phyloP scores from a whole-genome alignment of 805 yeast species.

The Pichia phayaonensis region DNA sequence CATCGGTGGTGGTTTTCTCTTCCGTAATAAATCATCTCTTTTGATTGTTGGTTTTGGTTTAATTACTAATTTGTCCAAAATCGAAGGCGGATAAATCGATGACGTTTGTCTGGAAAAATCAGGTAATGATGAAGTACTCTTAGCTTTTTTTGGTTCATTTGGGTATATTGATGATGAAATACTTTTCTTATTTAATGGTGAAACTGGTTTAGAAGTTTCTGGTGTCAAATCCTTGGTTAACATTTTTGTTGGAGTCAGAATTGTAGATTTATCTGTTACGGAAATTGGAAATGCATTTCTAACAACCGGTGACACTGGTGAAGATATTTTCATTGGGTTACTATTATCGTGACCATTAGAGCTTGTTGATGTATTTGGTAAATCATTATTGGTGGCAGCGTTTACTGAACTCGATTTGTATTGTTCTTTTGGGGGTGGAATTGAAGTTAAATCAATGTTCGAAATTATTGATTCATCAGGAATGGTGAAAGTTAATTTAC shows the following conservation, averaged over 20 bases:
- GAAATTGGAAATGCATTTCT: not conserved
- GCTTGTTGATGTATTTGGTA: not conserved
- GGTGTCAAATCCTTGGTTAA: not conserved
- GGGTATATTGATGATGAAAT: constrained; percentile 9
- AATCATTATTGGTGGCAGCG: not conserved
- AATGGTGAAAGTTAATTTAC: constrained; percentile 1
- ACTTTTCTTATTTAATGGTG: no score
- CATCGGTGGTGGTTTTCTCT: constrained; percentile 10
- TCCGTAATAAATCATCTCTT: constrained; percentile 7
- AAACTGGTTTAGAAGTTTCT: not conserved
- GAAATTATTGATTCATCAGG: constrained; percentile 9
- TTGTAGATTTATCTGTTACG: not conserved
- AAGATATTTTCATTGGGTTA: not conserved
- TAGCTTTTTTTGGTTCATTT: not conserved
- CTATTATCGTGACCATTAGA: not conserved
- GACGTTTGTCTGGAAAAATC: constrained; percentile 6
- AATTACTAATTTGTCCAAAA: not conserved
- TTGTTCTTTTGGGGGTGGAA: constrained; percentile 2
- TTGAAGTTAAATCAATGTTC: not conserved
- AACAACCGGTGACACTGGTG: not conserved
- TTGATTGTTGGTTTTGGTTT: constrained; percentile 3
- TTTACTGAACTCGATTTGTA: not conserved
- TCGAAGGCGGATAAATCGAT: constrained; percentile 8
- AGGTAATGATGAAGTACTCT: constrained; percentile 4
- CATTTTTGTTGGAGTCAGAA: not conserved